Evolutionary conservation across 1,139 yeast genomes (phyloP).

Genomic region (Wickerhamiella infanticola): DNA sequence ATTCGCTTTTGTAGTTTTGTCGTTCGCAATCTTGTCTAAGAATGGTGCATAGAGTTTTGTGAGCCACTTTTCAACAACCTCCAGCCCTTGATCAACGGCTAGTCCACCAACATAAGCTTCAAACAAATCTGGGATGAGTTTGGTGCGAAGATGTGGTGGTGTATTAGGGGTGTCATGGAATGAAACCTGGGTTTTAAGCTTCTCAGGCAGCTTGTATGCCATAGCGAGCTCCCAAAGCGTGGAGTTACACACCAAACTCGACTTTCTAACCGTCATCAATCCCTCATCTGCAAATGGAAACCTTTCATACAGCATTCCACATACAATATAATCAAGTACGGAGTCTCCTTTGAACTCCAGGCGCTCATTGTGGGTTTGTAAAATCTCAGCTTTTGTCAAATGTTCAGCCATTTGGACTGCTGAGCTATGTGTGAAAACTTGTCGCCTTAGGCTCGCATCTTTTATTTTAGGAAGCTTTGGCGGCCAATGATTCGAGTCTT

Average conservation of each 20-base stretch:
- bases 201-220: slow-evolving; percentile 52
- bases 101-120: slow-evolving; percentile 89
- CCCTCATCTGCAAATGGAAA: slow-evolving; percentile 75
- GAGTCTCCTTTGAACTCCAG: slow-evolving; percentile 92
- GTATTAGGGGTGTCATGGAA: neutral
- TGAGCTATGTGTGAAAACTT: slow-evolving; percentile 77
- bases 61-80: slow-evolving; percentile 46
- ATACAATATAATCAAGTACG: slow-evolving; percentile 55
- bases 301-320: slow-evolving; percentile 46
- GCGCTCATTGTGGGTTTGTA: slow-evolving; percentile 68
- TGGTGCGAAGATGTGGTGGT: slow-evolving; percentile 19
- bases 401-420: slow-evolving; percentile 39
- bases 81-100: slow-evolving; percentile 37
- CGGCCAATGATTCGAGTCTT: slow-evolving; percentile 22
- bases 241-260: slow-evolving; percentile 58
- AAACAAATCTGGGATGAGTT: slow-evolving; percentile 60
- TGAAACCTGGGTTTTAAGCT: slow-evolving; percentile 27
- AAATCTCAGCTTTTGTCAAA: slow-evolving; percentile 39
- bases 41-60: slow-evolving; percentile 37
- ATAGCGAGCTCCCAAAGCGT: slow-evolving; percentile 57
- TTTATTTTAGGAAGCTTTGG: slow-evolving; percentile 60
- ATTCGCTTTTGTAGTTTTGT: slow-evolving; percentile 12
- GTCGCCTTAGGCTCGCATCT: slow-evolving; percentile 41
- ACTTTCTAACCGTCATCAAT: slow-evolving; percentile 53
- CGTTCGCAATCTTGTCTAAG: slow-evolving; percentile 22